Conservation (phyloP, 2,329 filamentous ascomycete genomes). For the Fusarium sp. region DNA sequence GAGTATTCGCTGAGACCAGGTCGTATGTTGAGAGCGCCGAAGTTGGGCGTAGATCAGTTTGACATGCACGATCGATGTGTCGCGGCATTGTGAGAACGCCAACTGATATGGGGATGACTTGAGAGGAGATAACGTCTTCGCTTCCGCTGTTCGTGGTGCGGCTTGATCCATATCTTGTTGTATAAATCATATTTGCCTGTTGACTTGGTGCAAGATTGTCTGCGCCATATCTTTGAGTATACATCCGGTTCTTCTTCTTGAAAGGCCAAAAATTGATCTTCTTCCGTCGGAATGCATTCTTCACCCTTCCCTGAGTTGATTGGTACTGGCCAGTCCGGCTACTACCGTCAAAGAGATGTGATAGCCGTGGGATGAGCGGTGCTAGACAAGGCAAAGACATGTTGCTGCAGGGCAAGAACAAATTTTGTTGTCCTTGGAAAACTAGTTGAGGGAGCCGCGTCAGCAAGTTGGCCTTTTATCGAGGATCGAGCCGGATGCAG, state of each 20-base stretch:
- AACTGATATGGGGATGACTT: neutral
- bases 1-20: neutral
- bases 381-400: neutral
- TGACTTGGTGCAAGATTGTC: neutral
- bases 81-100: neutral
- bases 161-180: neutral
- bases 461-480: neutral
- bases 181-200: neutral
- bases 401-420: neutral
- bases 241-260: neutral
- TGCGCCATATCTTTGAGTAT: neutral
- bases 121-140: neutral
- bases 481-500: neutral
- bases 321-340: neutral
- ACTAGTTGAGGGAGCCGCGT: neutral
- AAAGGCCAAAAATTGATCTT: neutral
- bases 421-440: neutral
- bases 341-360: neutral
- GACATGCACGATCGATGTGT: neutral
- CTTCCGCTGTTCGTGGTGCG: neutral
- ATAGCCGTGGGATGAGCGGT: neutral
- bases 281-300: neutral
- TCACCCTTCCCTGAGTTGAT: neutral
- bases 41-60: neutral
- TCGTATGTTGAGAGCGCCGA: neutral